Base-by-base conservation (phyloP, 2,329 filamentous ascomycete genomes). In the Stenocarpella maydis region DNA sequence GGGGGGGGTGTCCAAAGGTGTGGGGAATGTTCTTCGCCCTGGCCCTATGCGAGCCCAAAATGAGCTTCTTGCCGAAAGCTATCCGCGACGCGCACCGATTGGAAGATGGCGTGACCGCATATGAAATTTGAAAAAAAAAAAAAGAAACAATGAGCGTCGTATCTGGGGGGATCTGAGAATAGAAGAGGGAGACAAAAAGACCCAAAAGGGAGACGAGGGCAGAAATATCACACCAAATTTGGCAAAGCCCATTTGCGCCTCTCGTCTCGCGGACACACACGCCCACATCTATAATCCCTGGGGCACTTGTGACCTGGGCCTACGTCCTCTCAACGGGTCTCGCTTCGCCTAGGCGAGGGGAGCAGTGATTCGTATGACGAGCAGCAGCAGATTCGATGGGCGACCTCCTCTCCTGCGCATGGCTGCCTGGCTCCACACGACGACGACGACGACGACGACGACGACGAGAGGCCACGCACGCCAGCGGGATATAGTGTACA, bases 11-110 rank as follows among this genome's bases (percentile, higher is more conserved):
- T n/a, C n/a, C 45, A 39, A 39, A 19, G 45, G 55, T 61, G 55
- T 39, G 26, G 58, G 12, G 21, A 26, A 31, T 34, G 21, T 15
- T 2, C 50, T 12, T 37, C 34, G 34, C 34, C 41, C 26, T 61
- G n/a, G n/a, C 55, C 39, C 26, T 15, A 39, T 61, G 41, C 58
- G 41, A 61, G 58, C 41, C 58, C 58, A 61, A 61, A 61, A 61
- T 37, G 41, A 47, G 26, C 41, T 26, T 9, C 41, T 31, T 2
- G 43, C 37, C 12, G 54, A 10, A n/a, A 19, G 24, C 17, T 12
- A 26, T 60, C 28, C 37, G 34, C 31, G 10, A 14, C 26, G 2
- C 12, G 17, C 34, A 4, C 2, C 6, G 21, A 8, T 37, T 21
- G 26, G 31, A 43, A 10, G 39, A 60, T 60, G 55, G 45, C 41